phyloP scores from a whole-genome alignment of 129 eudicot species.

The Tagetes erecta region DNA sequence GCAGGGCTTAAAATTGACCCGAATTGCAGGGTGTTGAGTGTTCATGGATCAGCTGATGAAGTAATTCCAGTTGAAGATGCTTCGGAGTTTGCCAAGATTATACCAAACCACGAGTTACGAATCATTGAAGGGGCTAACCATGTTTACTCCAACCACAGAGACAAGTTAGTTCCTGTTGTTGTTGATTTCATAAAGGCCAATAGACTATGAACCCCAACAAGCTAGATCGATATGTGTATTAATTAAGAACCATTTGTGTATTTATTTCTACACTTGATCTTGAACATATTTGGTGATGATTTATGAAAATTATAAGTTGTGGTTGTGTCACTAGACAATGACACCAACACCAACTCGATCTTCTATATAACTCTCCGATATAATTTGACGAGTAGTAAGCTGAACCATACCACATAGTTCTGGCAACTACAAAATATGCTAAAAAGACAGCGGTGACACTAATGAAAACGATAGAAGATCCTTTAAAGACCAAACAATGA shows the following conservation, averaged over 20 bases:
- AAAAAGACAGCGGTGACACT: too few relatives aligned
- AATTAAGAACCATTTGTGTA: background rate
- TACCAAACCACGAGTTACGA: constrained; percentile 54
- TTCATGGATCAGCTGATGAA: constrained; percentile 83
- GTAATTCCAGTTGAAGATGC: constrained; percentile 70
- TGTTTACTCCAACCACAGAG: constrained; percentile 19
- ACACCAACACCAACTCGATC: too few relatives aligned
- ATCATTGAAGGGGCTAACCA: constrained; percentile 29
- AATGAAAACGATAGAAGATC: too few relatives aligned
- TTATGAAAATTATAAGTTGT: background rate
- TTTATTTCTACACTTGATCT: background rate
- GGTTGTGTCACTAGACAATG: too few relatives aligned
- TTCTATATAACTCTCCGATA: too few relatives aligned
- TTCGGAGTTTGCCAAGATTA: constrained; percentile 49
- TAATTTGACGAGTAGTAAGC: too few relatives aligned
- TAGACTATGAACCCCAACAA: background rate
- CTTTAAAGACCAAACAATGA: too few relatives aligned
- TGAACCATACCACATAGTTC: too few relatives aligned
- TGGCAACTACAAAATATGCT: too few relatives aligned
- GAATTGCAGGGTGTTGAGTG: constrained; percentile 52
- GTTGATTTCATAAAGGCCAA: constrained; percentile 21
- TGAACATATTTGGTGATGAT: background rate
- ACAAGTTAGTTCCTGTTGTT: constrained; percentile 5
- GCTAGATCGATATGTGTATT: background rate
- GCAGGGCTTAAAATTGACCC: constrained; percentile 14